phyloP scores from a whole-genome alignment of 495 filamentous ascomycete species.

The Aspergillus ostianus region DNA sequence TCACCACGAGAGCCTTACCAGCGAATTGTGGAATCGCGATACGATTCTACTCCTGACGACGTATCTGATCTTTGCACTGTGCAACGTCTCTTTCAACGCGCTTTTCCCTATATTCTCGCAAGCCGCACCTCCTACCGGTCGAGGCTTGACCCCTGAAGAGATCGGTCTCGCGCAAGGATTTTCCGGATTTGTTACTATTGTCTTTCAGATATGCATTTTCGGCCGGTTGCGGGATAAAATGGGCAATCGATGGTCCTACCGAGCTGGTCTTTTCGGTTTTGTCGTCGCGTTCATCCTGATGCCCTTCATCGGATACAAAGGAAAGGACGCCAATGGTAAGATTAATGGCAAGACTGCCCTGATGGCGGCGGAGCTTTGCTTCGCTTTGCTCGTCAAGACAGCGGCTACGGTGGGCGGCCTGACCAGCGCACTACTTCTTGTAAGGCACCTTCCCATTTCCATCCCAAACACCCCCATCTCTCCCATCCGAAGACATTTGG shows the following conservation, averaged over 20 bases:
- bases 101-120: slow-evolving; percentile 90
- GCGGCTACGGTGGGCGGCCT: slow-evolving; percentile 84
- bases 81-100: slow-evolving; percentile 86
- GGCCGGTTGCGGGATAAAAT: slow-evolving; percentile 73
- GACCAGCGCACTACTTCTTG: slow-evolving; percentile 83
- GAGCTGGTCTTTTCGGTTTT: slow-evolving; percentile 76
- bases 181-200: slow-evolving; percentile 76
- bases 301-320: slow-evolving; percentile 83
- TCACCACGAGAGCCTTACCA: slow-evolving; percentile 41
- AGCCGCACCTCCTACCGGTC: slow-evolving; percentile 68
- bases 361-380: slow-evolving; percentile 66
- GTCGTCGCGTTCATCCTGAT: slow-evolving; percentile 79
- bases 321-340: slow-evolving; percentile 38
- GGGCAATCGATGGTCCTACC: slow-evolving; percentile 83
- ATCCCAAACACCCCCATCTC: too few relatives aligned
- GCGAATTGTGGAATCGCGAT: slow-evolving; percentile 68
- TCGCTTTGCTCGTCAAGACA: slow-evolving; percentile 81
- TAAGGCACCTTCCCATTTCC: too few relatives aligned
- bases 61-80: slow-evolving; percentile 83
- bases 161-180: slow-evolving; percentile 87
- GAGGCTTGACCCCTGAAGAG: slow-evolving; percentile 69
- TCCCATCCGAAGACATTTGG: too few relatives aligned
- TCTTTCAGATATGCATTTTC: slow-evolving; percentile 86
- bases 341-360: slow-evolving; percentile 59
- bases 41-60: slow-evolving; percentile 77